Percentiles rank a stretch among this genome's conserved stretches.
phyloP scores from a whole-genome alignment of 2,329 filamentous ascomycete genomes.

The Pyrenochaeta sp. region DNA sequence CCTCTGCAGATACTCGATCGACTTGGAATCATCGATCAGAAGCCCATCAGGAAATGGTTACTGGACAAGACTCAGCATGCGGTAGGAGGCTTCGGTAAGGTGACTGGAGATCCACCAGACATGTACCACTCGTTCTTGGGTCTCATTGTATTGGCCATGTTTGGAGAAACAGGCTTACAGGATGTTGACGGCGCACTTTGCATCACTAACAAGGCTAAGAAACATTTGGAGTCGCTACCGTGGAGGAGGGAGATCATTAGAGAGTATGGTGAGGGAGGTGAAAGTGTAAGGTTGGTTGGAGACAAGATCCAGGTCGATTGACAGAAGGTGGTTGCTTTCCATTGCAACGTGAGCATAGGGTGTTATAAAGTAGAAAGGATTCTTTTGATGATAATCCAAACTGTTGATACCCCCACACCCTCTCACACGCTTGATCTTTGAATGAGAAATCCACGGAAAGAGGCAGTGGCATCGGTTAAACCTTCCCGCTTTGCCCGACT shows the following conservation, averaged over 20 bases:
- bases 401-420: not conserved
- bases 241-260: constrained; percentile 44
- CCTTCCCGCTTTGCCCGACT: constrained; percentile 13
- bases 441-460: not conserved
- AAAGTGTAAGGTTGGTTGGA: constrained; percentile 4
- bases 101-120: constrained; percentile 62
- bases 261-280: constrained; percentile 1
- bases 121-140: constrained; percentile 92
- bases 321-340: not conserved
- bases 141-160: constrained; percentile 77
- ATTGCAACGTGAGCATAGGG: too few relatives aligned
- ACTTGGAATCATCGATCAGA: constrained; percentile 65
- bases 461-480: constrained; percentile 10
- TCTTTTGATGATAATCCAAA: not conserved
- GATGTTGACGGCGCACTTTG: constrained; percentile 79
- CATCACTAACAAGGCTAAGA: constrained; percentile 67
- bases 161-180: constrained; percentile 75
- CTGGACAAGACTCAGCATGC: constrained; percentile 86
- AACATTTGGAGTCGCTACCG: constrained; percentile 45
- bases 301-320: constrained; percentile 8
- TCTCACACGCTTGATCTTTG: not conserved
- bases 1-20: constrained; percentile 57
- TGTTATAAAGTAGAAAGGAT: not conserved
- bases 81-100: constrained; percentile 65
- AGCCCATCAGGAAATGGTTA: constrained; percentile 77